Conservation (phyloP, 768 basidiomycete genomes). For the Agrocybe praecox region DNA sequence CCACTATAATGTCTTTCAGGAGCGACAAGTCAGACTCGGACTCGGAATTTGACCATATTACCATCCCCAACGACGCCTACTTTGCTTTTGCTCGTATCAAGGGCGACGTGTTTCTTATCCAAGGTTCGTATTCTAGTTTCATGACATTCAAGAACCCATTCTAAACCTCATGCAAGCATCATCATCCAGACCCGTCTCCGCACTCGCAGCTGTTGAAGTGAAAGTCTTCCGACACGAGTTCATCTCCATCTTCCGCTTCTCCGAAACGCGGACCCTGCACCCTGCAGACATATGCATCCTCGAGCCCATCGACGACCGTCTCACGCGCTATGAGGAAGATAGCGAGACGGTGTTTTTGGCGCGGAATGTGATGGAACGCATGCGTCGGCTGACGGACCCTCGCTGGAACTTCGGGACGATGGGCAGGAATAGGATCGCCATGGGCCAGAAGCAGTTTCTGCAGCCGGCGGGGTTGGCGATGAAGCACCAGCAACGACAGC, state of each 20-base stretch:
- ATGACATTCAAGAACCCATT: slow-evolving; percentile 2
- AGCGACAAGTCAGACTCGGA: slow-evolving; percentile 1
- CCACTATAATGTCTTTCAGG: slow-evolving; percentile 4
- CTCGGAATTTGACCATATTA: slow-evolving; percentile 2
- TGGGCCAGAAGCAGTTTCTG: neutral
- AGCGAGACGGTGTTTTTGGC: slow-evolving; percentile 62
- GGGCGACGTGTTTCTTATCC: slow-evolving; percentile 62
- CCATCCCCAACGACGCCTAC: slow-evolving; percentile 16
- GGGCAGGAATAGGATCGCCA: neutral
- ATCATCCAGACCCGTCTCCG: slow-evolving; percentile 39
- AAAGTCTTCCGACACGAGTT: slow-evolving; percentile 64
- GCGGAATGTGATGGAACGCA: slow-evolving; percentile 46
- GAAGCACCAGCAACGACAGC: neutral
- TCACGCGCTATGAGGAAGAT: slow-evolving; percentile 58
- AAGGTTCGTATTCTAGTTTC: slow-evolving; percentile 50
- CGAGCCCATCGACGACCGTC: slow-evolving; percentile 48
- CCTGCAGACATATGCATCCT: slow-evolving; percentile 53
- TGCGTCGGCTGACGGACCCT: slow-evolving; percentile 40
- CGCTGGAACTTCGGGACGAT: slow-evolving; percentile 20
- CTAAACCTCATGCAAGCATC: slow-evolving; percentile 31
- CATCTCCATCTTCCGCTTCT: slow-evolving; percentile 63
- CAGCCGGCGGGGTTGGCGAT: neutral
- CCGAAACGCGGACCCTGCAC: slow-evolving; percentile 45
- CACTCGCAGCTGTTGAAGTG: slow-evolving; percentile 48
- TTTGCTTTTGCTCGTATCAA: slow-evolving; percentile 64